Evolutionary conservation across 2,329 filamentous ascomycete genomes (phyloP), one percentile per base, ranked within the genome.

Genomic region (Pseudogymnoascus destructans): DNA sequence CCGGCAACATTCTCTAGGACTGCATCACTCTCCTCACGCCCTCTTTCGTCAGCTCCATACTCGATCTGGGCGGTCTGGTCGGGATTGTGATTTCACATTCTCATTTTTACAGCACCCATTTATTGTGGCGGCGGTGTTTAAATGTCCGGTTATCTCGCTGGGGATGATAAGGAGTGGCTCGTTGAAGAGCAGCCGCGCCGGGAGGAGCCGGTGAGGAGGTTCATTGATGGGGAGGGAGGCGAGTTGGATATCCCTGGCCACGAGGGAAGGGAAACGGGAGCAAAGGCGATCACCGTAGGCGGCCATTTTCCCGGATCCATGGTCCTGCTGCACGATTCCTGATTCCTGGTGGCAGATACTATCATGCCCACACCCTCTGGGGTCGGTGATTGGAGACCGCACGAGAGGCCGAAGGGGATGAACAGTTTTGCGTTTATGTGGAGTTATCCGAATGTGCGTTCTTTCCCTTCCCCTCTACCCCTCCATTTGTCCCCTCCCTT

Each of bases 1-100:
- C 70, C 0, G 87, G 87, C 0, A 91, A 91, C 67, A 70, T 93
- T 1, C 78, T 93, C 1, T 95, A 88, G 88, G 89, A 93, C 70
- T 82, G 85, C 61, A 74, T 93, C 59, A 78, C 86, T 0, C 80
- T 82, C 62, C 72, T 93, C 2, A 85, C 91, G 67, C 71, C 77
- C 1, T 76, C 76, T 3, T 91, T 87, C 0, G 70, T 87, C 0
- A 67, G 71, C 0, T 68, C 70, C 59, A 80, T 92, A 64, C 74
- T 78, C 5, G 68, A 66, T 0, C 73, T 82, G 5, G 87, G 87
- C 42, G 86, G 86, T 0, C 66, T 95, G 10, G 73, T 74, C 32
- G 87, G 84, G 0, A 90, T 93, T 49, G 82, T 82, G 63, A 88
- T 91, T 62, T 84, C 79, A 9, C 87, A 95, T 70, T 89, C 89